These are phyloP conservation scores for Carex arenaria DNA, from an alignment of 202 grass and related monocot species.

Conservation along the genomic window DNA sequence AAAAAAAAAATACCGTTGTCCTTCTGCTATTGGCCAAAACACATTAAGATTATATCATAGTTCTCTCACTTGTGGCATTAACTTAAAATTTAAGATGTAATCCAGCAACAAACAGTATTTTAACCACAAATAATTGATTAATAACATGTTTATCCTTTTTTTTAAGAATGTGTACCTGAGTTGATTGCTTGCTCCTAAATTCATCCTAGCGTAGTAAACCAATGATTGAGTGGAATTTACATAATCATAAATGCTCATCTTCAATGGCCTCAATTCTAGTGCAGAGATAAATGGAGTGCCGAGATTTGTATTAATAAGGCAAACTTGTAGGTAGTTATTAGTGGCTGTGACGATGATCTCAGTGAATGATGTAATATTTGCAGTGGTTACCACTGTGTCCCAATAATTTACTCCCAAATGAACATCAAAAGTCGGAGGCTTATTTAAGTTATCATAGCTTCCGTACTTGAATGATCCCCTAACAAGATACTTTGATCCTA, in stretches of 20 bases:
- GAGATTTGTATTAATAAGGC: neutral
- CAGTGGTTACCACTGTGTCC: too few relatives aligned
- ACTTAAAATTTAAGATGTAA: too few relatives aligned
- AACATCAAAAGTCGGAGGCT: constrained; percentile 37
- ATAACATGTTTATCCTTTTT: too few relatives aligned
- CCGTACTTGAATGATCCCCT: constrained; percentile 39
- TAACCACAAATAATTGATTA: too few relatives aligned
- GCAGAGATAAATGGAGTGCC: constrained; percentile 17
- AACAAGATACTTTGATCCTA: constrained; percentile 45
- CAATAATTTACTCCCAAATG: constrained; percentile 34
- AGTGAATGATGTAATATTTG: too few relatives aligned
- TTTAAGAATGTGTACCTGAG: too few relatives aligned
- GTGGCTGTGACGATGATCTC: too few relatives aligned
- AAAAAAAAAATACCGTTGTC: neutral
- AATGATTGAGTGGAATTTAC: neutral
- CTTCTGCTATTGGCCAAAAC: neutral
- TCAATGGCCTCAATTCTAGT: neutral
- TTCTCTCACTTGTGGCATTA: too few relatives aligned
- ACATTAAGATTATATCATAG: neutral
- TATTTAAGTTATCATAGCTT: constrained; percentile 40
- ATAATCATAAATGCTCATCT: neutral
- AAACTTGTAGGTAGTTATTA: constrained; percentile 33
- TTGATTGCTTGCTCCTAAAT: too few relatives aligned
- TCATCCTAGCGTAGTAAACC: too few relatives aligned
- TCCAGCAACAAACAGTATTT: too few relatives aligned